Conservation (phyloP, 805 yeast species). For the Saturnispora ahearnii region DNA sequence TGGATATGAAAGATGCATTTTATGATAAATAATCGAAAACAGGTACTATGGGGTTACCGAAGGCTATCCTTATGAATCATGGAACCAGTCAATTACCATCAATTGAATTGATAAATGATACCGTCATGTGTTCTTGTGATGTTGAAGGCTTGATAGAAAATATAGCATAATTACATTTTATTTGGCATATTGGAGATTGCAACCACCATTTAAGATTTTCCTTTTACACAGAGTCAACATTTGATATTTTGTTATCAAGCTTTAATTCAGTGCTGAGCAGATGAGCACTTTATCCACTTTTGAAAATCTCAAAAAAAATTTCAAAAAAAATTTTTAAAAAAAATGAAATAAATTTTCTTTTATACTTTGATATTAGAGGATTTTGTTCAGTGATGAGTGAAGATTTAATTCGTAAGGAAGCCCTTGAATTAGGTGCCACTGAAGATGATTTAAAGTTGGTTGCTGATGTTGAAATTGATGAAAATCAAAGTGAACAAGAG, state of each 20-base stretch:
- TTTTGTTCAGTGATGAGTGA: slow-evolving; percentile 19
- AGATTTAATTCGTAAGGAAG: slow-evolving; percentile 51
- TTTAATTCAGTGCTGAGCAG: not conserved
- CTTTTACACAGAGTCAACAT: slow-evolving; percentile 1
- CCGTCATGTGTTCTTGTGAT: not conserved
- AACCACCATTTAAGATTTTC: not conserved
- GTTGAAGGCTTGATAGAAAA: not conserved
- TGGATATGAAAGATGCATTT: not conserved
- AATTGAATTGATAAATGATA: not conserved
- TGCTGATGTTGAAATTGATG: slow-evolving; percentile 40
- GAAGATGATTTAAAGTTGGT: slow-evolving; percentile 70
- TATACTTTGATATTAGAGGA: not conserved
- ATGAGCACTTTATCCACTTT: not conserved
- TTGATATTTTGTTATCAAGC: not conserved
- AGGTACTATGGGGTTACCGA: not conserved
- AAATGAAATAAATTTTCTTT: slow-evolving; percentile 10
- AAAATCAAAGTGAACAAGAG: slow-evolving; percentile 40
- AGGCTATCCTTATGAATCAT: not conserved
- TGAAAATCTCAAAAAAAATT: not conserved
- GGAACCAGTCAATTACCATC: not conserved
- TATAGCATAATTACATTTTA: not conserved
- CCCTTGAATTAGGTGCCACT: slow-evolving; percentile 74
- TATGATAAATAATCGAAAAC: not conserved
- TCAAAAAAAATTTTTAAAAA: not conserved
- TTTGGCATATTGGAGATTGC: not conserved